Evolutionary conservation across 805 yeast genomes (phyloP), one percentile per base, ranked within the genome.

Genomic region (Cyberlindnera euphorbiae): DNA sequence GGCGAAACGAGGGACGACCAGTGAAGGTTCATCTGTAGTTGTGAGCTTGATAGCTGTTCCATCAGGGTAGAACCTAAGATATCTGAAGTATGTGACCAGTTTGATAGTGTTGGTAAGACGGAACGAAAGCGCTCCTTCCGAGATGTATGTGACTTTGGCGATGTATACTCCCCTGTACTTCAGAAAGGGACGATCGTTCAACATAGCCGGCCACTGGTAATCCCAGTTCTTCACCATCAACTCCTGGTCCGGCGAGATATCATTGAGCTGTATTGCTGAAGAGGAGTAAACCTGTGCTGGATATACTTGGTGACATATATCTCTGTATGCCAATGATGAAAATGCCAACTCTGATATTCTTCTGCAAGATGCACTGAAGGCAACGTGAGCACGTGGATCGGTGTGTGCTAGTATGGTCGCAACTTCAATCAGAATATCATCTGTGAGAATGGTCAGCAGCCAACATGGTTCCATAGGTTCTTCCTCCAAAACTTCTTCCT

Each of bases 51-150:
- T 61, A 41, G 86, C 82, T 1, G 72, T 63, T 0, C 97, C 97
- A 52, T 83, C 82, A 0, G 80, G 79, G 55, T 71, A 83, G 52
- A 90, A 88, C 44, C 97, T 67, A 24, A 81, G 60, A 57, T 88
- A 93, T 44, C 98, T 65, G 55, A 86, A 90, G 54, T 90, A 90
- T 0, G 96, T 85, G 27, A 90, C 83, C 55, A 87, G 77, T 47
- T 85, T 77, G 15, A 84, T 75, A 2, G 96, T 96, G 6, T 83
- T 70, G 21, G 67, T 66, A 1, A 84, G 74, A 30, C 79, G 73
- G 45, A 76, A 84, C 8, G 77, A 71, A 34, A 79, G 70, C 3
- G 84, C 81, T 25, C 97, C 97, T 51, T 84, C 87, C 36, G 95
- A 72, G 47, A 82, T 74, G 59, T 88, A 89, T 42, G 83, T 83